Conservation (phyloP, 768 basidiomycete species). For the Trametes cubensis region DNA sequence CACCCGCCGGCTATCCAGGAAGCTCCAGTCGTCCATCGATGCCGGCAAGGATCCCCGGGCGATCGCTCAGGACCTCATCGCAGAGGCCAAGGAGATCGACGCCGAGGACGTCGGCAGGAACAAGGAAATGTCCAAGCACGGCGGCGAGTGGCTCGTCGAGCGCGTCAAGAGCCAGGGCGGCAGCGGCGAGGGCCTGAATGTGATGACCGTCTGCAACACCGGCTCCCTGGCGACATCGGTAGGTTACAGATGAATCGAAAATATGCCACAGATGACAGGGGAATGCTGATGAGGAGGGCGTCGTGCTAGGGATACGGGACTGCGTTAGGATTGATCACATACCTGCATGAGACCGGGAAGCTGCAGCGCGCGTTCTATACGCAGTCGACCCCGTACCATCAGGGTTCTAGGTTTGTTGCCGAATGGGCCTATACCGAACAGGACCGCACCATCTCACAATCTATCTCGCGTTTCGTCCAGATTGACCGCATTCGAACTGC, state of each 20-base stretch:
- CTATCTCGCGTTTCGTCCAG: constrained; percentile 41
- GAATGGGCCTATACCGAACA: too few species aligned
- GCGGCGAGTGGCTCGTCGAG: constrained; percentile 82
- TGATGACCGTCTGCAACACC: constrained; percentile 97
- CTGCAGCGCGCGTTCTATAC: constrained; percentile 88
- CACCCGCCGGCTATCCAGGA: constrained; percentile 65
- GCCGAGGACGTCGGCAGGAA: constrained; percentile 89
- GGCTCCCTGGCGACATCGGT: constrained; percentile 94
- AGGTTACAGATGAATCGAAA: constrained; percentile 29
- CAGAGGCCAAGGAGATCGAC: constrained; percentile 74
- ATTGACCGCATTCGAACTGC: constrained; percentile 87
- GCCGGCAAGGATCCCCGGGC: constrained; percentile 47
- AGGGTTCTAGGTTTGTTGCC: constrained; percentile 70
- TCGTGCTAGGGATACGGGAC: constrained; percentile 90
- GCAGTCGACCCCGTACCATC: constrained; percentile 93
- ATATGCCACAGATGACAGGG: not conserved
- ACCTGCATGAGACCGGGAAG: constrained; percentile 76
- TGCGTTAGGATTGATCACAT: constrained; percentile 90
- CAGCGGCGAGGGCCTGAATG: constrained; percentile 59
- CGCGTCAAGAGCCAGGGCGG: constrained; percentile 45
- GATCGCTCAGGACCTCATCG: constrained; percentile 58
- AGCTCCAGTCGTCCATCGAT: constrained; percentile 43
- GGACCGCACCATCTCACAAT: too few species aligned
- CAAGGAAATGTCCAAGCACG: constrained; percentile 79
- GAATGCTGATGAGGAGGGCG: constrained; percentile 10